phyloP scores from a whole-genome alignment of 1,284 basidiomycete genomes.

The Taiwanofungus camphoratus region DNA sequence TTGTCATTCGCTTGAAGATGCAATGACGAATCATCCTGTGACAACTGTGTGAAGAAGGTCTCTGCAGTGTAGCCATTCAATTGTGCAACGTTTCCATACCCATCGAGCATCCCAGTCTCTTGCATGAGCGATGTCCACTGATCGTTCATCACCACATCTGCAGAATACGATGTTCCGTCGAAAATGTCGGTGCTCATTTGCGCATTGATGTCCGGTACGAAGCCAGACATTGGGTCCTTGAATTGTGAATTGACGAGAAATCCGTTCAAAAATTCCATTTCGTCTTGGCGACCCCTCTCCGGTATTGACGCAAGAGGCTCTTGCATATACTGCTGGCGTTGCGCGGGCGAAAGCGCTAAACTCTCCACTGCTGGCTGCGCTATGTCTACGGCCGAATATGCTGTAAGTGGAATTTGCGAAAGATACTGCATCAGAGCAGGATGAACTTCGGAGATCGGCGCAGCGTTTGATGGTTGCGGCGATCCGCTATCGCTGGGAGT shows the following conservation, averaged over 20 bases:
- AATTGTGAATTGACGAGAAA: slow-evolving; percentile 6
- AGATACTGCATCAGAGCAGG: slow-evolving; percentile 46
- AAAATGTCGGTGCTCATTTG: slow-evolving; percentile 9
- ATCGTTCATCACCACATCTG: slow-evolving; percentile 22
- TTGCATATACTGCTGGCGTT: too few species aligned
- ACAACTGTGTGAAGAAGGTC: too few species aligned
- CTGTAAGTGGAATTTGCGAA: slow-evolving; percentile 30
- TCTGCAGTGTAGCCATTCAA: too few species aligned
- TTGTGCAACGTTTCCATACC: slow-evolving; percentile 13
- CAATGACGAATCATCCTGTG: too few species aligned
- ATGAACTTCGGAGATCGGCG: slow-evolving; percentile 48
- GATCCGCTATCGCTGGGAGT: slow-evolving; percentile 23
- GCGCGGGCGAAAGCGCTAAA: too few species aligned
- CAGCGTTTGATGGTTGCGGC: slow-evolving; percentile 21
- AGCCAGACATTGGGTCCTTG: slow-evolving; percentile 5
- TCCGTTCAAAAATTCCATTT: slow-evolving; percentile 10
- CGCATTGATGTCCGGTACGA: slow-evolving; percentile 3
- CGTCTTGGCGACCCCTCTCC: too few species aligned
- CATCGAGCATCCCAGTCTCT: slow-evolving; percentile 25
- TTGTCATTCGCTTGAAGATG: too few species aligned
- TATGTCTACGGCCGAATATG: slow-evolving; percentile 22
- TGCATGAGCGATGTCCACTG: slow-evolving; percentile 29
- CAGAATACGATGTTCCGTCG: slow-evolving; percentile 13
- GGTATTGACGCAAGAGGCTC: too few species aligned
- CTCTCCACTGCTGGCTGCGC: slow-evolving; percentile 13